Evolutionary conservation across 2,329 filamentous ascomycete species (phyloP).

Genomic region (Colletotrichum spinosum): DNA sequence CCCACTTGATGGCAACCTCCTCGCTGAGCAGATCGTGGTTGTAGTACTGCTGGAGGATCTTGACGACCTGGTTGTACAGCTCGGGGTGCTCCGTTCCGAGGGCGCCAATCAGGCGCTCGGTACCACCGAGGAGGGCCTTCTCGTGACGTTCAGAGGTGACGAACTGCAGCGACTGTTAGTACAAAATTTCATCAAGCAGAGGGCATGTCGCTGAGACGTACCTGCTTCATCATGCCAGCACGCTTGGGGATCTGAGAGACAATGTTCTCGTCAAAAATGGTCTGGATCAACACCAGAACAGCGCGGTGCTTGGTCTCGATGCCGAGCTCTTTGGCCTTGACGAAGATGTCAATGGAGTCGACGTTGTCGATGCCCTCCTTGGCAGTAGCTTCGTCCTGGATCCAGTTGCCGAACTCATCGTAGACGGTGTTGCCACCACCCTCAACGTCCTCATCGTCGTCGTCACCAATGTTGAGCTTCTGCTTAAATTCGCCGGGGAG

Average conservation of each 20-base stretch:
- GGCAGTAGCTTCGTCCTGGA: conserved; percentile 77
- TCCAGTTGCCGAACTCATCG: conserved; percentile 93
- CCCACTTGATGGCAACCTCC: conserved; percentile 91
- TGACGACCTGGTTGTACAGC: conserved; percentile 80
- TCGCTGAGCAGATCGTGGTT: conserved; percentile 90
- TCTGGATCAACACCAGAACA: conserved; percentile 90
- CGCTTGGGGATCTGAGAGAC: conserved; percentile 87
- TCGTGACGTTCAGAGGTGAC: conserved; percentile 93
- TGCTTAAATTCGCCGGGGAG: conserved; percentile 96
- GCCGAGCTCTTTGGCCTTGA: conserved; percentile 96
- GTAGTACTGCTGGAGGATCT: conserved; percentile 91
- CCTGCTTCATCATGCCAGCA: conserved; percentile 88
- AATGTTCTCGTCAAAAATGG: conserved; percentile 92
- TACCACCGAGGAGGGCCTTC: conserved; percentile 94
- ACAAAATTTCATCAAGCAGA: conserved; percentile 5
- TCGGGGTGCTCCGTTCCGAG: conserved; percentile 82
- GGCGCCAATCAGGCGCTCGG: conserved; percentile 86
- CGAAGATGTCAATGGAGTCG: conserved; percentile 89
- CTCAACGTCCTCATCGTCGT: conserved; percentile 84
- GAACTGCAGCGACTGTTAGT: conserved; percentile 63
- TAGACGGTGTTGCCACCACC: conserved; percentile 81
- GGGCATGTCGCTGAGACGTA: conserved; percentile 50
- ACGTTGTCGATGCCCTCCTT: conserved; percentile 83
- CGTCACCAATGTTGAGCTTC: conserved; percentile 83
- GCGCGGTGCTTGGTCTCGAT: conserved; percentile 96